Base-by-base conservation (phyloP, 1,139 yeast species). In the Candida freyschussii region DNA sequence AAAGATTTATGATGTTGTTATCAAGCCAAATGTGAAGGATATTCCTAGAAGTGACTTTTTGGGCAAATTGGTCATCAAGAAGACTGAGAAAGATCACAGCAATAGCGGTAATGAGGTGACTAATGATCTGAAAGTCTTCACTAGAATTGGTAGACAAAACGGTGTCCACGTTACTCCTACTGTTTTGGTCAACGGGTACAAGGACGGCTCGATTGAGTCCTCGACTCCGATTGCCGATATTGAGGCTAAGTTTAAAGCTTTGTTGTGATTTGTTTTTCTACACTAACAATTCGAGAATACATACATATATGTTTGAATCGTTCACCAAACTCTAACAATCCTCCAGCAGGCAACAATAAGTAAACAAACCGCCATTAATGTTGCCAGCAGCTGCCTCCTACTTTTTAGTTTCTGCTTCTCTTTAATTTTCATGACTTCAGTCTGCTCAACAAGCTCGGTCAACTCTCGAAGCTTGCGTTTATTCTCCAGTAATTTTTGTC, bases 161-260 rank as follows among this genome's bases (percentile, higher is more conserved):
- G 86, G 93, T 22, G 74, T 83, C 26, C 95, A 86, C 53, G 78
- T 82, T 17, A 82, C 93, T 2, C 96, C 96, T n/a, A 78, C 94
- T 2, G 80, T 84, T 12, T 60, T 73, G 20, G 61, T 86, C 31
- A 73, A 85, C 52, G 95, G 95, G 1, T 70, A 82, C 32, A 65
- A 59, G 13, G 65, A 62, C 29, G 48, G 54, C 10, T 44, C 56
- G 8, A 62, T 73, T 43, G 74, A 69, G 43, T 65, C 73, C 14
- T 60, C 72, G 8, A 66, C 69, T 11, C 36, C 57, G 7, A 34
- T 56, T 7, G 57, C 43, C 4, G 48, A 50, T 6, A 49, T 65
- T 28, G 53, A 54, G 18, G 46, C 51, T n/a, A 55, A 58, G 20
- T 41, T 53, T 24, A 21, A 32, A 31, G 39, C 36, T 10, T 14